These are phyloP conservation scores for Streptanthus diversifolius DNA, from an alignment of 345 rosid species.

Conservation along the genomic window DNA sequence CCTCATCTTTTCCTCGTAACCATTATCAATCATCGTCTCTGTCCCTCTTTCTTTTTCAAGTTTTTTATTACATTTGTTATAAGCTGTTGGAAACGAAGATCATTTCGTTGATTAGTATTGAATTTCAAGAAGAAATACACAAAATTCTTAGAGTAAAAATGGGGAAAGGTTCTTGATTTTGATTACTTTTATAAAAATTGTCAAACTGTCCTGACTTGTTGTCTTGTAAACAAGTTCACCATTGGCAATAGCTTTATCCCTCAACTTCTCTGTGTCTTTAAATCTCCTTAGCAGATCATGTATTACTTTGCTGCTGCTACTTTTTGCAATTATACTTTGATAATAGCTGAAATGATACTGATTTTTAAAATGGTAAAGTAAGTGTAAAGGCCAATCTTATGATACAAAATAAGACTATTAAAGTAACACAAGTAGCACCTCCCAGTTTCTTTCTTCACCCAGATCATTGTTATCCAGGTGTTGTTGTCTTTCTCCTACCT, in stretches of 20 bases:
- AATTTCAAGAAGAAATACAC: no score
- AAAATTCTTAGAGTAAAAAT: not conserved
- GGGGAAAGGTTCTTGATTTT: not conserved
- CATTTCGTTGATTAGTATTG: not conserved
- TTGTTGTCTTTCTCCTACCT: not conserved
- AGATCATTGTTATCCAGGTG: not conserved
- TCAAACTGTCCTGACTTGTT: not conserved
- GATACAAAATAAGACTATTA: not conserved
- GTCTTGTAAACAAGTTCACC: not conserved
- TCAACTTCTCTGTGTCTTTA: slow-evolving; percentile 10
- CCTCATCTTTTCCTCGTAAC: not conserved
- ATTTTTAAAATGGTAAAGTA: not conserved
- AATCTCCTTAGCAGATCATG: slow-evolving; percentile 13
- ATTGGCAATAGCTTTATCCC: not conserved
- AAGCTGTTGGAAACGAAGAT: not conserved
- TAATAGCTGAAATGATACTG: not conserved
- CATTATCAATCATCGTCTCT: not conserved
- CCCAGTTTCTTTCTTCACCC: not conserved
- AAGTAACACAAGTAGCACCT: not conserved
- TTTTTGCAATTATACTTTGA: slow-evolving; percentile 1
- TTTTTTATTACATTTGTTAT: not conserved
- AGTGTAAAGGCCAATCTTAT: not conserved
- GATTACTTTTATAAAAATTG: slow-evolving; percentile 5
- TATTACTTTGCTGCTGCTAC: not conserved
- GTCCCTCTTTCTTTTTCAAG: not conserved